Conservation (phyloP, 495 filamentous ascomycete species). For the Aspergillus nidulans region DNA sequence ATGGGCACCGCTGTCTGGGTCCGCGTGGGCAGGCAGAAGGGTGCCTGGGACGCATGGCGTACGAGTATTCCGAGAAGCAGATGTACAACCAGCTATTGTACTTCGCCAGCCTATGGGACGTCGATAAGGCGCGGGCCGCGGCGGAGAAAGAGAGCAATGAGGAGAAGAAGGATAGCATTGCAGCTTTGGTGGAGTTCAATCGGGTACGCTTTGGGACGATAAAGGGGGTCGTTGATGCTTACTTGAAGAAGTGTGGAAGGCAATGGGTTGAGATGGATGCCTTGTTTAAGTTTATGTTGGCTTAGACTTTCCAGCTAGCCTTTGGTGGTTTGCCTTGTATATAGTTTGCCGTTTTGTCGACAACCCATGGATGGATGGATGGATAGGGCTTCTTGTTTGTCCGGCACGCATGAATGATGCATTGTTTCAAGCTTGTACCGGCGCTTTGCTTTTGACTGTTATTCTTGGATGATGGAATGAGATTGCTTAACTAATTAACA, state of each 20-base stretch:
- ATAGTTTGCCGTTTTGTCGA: slow-evolving; percentile 1
- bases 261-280: slow-evolving; percentile 96
- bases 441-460: neutral
- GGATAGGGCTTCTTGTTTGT: neutral
- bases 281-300: slow-evolving; percentile 70
- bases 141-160: slow-evolving; percentile 36
- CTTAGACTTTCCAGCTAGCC: neutral
- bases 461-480: neutral
- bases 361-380: neutral
- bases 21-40: slow-evolving; percentile 74
- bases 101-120: slow-evolving; percentile 80
- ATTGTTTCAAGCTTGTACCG: neutral
- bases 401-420: neutral
- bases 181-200: slow-evolving; percentile 75
- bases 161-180: slow-evolving; percentile 56
- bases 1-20: slow-evolving; percentile 84
- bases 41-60: slow-evolving; percentile 84
- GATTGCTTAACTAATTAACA: neutral
- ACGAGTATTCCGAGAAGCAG: slow-evolving; percentile 80
- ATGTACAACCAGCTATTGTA: slow-evolving; percentile 95
- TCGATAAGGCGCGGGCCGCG: slow-evolving; percentile 67
- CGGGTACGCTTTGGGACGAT: slow-evolving; percentile 68
- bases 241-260: slow-evolving; percentile 88
- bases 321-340: slow-evolving; percentile 9
- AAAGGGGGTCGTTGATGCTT: slow-evolving; percentile 72